Evolutionary conservation across 176 grass and related monocot genomes (phyloP).

Genomic region (Puya raimondii): DNA sequence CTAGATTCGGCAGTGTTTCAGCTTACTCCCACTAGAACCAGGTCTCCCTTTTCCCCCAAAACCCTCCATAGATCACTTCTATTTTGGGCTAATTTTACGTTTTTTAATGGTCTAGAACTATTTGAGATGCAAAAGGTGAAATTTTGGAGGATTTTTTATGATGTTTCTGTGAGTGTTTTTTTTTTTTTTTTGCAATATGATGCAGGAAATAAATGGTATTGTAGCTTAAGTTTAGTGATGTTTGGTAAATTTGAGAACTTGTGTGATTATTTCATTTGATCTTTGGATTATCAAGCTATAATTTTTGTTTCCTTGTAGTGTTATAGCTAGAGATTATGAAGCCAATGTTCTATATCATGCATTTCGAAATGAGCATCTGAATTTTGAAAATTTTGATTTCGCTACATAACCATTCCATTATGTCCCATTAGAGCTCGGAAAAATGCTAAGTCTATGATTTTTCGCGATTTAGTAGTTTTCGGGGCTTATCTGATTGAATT

Average conservation of each 20-base stretch:
- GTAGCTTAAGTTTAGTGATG: no score
- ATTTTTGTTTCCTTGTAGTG: no score
- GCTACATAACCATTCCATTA: no score
- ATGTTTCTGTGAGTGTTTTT: neutral
- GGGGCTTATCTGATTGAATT: neutral
- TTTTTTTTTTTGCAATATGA: neutral
- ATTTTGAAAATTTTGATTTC: no score
- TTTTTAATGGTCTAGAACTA: conserved; percentile 4
- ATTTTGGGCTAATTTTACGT: conserved; percentile 3
- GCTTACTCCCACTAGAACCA: conserved; percentile 90
- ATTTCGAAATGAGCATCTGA: no score
- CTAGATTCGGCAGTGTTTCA: conserved; percentile 84
- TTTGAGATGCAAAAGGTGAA: conserved; percentile 14
- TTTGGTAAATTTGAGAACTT: no score
- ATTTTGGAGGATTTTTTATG: neutral
- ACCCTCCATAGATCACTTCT: conserved; percentile 20
- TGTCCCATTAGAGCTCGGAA: no score
- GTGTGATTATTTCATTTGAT: no score
- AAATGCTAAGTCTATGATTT: neutral
- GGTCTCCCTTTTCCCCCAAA: conserved; percentile 34
- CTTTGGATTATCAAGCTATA: no score
- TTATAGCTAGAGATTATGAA: no score
- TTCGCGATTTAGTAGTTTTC: neutral
- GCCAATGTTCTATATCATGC: no score
- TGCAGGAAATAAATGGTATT: neutral